phyloP scores from a whole-genome alignment of 129 eudicot genomes.

The Escallonia herrerae region DNA sequence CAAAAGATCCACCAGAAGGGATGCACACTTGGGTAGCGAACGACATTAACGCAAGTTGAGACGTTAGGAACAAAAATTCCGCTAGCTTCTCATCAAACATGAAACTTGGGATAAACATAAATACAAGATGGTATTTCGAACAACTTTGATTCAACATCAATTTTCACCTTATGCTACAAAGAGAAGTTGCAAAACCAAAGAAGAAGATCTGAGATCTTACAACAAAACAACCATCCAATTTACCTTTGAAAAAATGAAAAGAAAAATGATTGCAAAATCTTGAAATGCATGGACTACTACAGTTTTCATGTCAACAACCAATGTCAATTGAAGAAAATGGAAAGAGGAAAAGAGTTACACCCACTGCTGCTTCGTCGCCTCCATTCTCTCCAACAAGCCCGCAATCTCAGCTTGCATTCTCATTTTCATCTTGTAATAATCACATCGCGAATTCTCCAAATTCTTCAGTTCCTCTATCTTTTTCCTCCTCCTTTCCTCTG shows the following conservation, averaged over 20 bases:
- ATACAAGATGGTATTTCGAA: no score
- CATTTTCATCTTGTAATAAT: constrained; percentile 78
- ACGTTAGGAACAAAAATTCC: no score
- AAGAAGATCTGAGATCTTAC: neutral
- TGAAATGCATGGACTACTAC: neutral
- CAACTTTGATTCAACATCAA: no score
- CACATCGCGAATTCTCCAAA: constrained; percentile 58
- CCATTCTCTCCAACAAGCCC: constrained; percentile 85
- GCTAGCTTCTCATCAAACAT: no score
- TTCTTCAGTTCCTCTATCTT: constrained; percentile 63
- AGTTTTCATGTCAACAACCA: neutral
- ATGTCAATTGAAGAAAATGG: neutral
- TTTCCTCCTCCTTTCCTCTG: constrained; percentile 55
- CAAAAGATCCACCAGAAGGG: no score
- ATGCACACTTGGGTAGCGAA: no score
- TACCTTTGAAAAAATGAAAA: neutral
- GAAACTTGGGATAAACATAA: no score
- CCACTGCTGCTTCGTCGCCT: constrained; percentile 76
- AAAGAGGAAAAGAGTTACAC: constrained; percentile 21
- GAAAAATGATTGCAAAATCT: neutral
- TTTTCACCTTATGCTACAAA: no score
- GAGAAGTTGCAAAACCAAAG: no score
- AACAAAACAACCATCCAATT: neutral
- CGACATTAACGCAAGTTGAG: no score
- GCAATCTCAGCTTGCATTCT: constrained; percentile 88